Evolutionary conservation across 2,329 filamentous ascomycete species (phyloP).

Genomic region (Furcasterigmium furcatum): DNA sequence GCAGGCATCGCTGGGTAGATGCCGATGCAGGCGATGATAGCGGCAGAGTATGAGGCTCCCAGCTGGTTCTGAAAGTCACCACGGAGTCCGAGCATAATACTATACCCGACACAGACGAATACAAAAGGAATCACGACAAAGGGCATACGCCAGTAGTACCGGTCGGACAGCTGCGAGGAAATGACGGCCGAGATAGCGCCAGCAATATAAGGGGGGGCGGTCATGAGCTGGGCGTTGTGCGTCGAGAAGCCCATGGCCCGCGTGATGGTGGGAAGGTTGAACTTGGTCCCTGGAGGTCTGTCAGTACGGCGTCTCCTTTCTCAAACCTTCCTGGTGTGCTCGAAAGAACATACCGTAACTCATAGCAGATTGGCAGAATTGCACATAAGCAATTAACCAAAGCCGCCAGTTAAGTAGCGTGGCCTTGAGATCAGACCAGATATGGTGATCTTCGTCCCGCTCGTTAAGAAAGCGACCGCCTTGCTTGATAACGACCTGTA

Average conservation of each 20-base stretch:
- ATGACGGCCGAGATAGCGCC: constrained; percentile 61
- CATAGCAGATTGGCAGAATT: constrained; percentile 19
- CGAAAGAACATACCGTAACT: constrained; percentile 9
- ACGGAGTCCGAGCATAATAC: constrained; percentile 53
- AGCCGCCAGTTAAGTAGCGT: constrained; percentile 25
- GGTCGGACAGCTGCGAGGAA: constrained; percentile 64
- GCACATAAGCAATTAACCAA: constrained; percentile 22
- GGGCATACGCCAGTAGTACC: constrained; percentile 59
- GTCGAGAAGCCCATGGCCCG: constrained; percentile 13
- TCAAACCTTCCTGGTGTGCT: too few relatives aligned
- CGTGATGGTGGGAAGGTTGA: constrained; percentile 17
- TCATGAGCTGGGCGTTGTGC: constrained; percentile 41
- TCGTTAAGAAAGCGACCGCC: constrained; percentile 18
- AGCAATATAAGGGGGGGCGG: constrained; percentile 55
- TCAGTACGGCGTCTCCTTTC: not conserved
- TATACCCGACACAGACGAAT: constrained; percentile 61
- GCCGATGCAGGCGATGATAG: constrained; percentile 37
- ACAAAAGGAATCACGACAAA: constrained; percentile 62
- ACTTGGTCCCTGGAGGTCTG: constrained; percentile 17
- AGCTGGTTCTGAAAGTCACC: constrained; percentile 29
- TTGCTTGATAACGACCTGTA: constrained; percentile 26
- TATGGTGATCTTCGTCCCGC: constrained; percentile 12
- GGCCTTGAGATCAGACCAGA: constrained; percentile 19
- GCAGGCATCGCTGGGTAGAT: constrained; percentile 65
- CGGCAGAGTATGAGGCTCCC: constrained; percentile 1